Conservation (phyloP, 23 red algal species). For the Pyropia haitanensis region DNA sequence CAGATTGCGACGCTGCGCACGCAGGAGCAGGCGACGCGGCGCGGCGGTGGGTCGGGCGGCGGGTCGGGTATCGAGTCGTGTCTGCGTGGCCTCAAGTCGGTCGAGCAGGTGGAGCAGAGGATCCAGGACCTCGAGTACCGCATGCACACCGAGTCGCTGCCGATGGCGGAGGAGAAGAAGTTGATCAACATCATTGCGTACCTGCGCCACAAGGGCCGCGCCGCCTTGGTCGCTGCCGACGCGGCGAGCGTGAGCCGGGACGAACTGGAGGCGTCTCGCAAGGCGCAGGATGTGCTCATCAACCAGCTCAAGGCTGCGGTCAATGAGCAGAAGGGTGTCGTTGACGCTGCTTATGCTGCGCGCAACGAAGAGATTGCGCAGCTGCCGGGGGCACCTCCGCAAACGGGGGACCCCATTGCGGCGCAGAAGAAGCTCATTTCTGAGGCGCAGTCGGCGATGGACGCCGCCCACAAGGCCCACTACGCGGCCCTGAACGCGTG, state of each 20-base stretch:
- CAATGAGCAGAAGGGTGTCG: conserved; percentile 34
- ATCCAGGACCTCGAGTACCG: conserved; percentile 43
- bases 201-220: conserved; percentile 45
- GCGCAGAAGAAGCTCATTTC: conserved; percentile 47
- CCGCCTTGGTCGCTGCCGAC: conserved; percentile 43
- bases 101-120: conserved; percentile 49
- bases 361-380: conserved; percentile 32
- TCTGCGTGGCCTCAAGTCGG: conserved; percentile 28
- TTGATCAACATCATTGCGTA: conserved; percentile 44
- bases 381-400: conserved; percentile 17
- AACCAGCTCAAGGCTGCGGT: conserved; percentile 38
- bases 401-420: conserved; percentile 18
- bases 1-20: conserved; percentile 28
- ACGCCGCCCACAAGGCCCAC: conserved; percentile 26
- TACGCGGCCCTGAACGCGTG: conserved; percentile 43
- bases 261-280: conserved; percentile 35
- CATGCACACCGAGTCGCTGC: conserved; percentile 16
- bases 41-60: conserved; percentile 19
- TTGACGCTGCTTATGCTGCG: conserved; percentile 18
- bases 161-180: conserved; percentile 55
- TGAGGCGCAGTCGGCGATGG: conserved; percentile 32
- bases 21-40: conserved; percentile 19
- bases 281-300: conserved; percentile 27
- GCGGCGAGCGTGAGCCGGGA: conserved; percentile 22
- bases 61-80: conserved; percentile 27